Evolutionary conservation across 2,329 filamentous ascomycete species (phyloP), one percentile per base, ranked within the genome.

Genomic region (Paecilomyces sp.): DNA sequence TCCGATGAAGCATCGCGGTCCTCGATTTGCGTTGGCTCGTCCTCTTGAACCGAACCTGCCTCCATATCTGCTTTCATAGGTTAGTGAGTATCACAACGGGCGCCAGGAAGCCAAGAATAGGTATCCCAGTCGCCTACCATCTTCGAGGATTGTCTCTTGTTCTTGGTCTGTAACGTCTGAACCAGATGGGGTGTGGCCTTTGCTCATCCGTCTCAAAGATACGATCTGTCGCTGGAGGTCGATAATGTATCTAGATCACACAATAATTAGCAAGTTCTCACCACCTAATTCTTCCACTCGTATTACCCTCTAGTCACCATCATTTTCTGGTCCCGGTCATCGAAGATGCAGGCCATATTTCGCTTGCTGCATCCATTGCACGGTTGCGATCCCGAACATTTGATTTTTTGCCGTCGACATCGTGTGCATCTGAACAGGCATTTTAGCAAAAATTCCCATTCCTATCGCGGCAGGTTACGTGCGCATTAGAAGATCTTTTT

Each of bases 281-380:
- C 34, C 13, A n/a, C n/a, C 47, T 28, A 58, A 63, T 68, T 47
- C 36, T 18, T 18, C 18, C 7, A 1, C n/a, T 15, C 13, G 36
- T 47, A 18, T 58, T 63, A 80, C 79, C 77, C 77, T 68, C 73
- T 72, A 13, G 79, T 80, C 3, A 83, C 79, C 3, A 82, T 66
- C 13, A 82, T 71, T 62, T 81, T 82, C 56, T 81, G 77, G 41
- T 80, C 76, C n/a, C 74, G 72, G 47, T 80, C 76, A 60, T 80
- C 76, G 56, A 80, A 80, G 5, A 70, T 68, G 58, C 78, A 80
- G 1, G 69, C 61, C 18, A 77, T 66, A n/a, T 74, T 76, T 24
- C 77, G 72, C 61, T 77, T 79, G 51, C 66, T 74, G 64, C 78
- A 81, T n/a, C 71, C 72, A 54, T 76, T 72, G 65, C 78, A 80